Conservation (phyloP, 2,329 filamentous ascomycete species). For the Cytospora mali region DNA sequence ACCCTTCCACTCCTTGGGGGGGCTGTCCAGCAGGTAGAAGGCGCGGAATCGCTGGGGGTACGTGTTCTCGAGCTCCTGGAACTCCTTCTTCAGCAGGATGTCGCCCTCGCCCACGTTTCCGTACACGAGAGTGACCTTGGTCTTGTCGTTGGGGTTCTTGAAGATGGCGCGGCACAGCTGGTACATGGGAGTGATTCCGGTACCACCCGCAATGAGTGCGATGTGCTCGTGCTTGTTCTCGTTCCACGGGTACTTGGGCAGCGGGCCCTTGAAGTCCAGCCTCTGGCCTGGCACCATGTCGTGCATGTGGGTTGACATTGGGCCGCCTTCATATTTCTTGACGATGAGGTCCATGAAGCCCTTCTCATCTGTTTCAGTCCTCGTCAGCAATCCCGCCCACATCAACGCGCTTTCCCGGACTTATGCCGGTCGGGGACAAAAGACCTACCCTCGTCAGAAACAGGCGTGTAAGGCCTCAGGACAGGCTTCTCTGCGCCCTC, state of each 20-base stretch:
- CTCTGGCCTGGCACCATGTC: slow-evolving; percentile 78
- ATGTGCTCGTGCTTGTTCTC: slow-evolving; percentile 93
- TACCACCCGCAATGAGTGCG: slow-evolving; percentile 86
- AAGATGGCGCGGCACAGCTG: slow-evolving; percentile 91
- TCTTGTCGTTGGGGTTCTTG: slow-evolving; percentile 95
- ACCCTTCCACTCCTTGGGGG: slow-evolving; percentile 74
- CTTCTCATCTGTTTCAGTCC: slow-evolving; percentile 57
- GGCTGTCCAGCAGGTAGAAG: slow-evolving; percentile 91
- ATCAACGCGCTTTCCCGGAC: neutral
- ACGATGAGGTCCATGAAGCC: slow-evolving; percentile 88
- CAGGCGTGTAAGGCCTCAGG: slow-evolving; percentile 90
- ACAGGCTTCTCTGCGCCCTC: slow-evolving; percentile 82
- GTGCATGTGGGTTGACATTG: slow-evolving; percentile 91
- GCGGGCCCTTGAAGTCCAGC: slow-evolving; percentile 90
- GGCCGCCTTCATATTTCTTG: slow-evolving; percentile 87
- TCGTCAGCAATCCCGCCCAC: neutral
- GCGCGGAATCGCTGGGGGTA: slow-evolving; percentile 94
- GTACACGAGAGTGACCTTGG: slow-evolving; percentile 93
- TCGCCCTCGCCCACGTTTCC: slow-evolving; percentile 89
- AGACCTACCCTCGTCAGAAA: slow-evolving; percentile 75
- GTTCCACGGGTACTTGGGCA: slow-evolving; percentile 90
- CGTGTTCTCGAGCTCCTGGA: slow-evolving; percentile 86
- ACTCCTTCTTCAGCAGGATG: slow-evolving; percentile 86
- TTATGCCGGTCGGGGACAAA: neutral
- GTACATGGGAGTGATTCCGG: slow-evolving; percentile 97